phyloP scores from a whole-genome alignment of 208 protist genomes.

The Leishmania guyanensis region DNA sequence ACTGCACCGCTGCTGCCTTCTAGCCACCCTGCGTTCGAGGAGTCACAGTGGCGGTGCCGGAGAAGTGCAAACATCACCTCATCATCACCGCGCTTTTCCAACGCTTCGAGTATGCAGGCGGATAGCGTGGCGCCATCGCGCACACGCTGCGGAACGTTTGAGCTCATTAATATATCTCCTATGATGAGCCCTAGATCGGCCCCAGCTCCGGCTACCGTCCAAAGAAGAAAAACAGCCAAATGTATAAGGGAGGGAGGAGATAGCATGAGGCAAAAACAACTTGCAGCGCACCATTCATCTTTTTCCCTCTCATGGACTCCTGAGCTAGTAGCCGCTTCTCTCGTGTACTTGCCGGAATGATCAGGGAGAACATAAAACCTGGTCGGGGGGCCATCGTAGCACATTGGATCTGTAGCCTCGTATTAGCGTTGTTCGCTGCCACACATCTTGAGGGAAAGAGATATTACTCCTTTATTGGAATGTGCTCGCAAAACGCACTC shows the following conservation, averaged over 20 bases:
- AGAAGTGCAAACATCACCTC: constrained; percentile 27
- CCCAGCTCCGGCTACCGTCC: background rate
- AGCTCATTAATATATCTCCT: background rate
- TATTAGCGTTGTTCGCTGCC: background rate
- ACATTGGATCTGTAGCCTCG: background rate
- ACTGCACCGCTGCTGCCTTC: background rate
- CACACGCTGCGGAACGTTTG: background rate
- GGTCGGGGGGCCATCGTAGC: background rate
- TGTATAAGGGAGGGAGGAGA: background rate
- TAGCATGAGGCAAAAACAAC: background rate
- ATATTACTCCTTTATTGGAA: background rate
- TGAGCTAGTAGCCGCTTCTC: background rate
- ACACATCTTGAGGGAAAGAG: background rate
- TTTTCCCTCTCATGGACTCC: background rate
- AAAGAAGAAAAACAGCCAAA: background rate
- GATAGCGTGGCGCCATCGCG: constrained; percentile 14
- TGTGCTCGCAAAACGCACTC: background rate
- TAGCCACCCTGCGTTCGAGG: background rate
- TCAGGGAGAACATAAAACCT: no score
- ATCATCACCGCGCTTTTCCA: constrained; percentile 14
- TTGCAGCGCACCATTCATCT: background rate
- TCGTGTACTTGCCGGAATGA: background rate
- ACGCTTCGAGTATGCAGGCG: constrained; percentile 12
- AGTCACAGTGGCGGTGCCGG: background rate
- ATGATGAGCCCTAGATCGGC: background rate